Base-by-base conservation (phyloP, 768 basidiomycete genomes). In the Cystobasidium ongulense region DNA sequence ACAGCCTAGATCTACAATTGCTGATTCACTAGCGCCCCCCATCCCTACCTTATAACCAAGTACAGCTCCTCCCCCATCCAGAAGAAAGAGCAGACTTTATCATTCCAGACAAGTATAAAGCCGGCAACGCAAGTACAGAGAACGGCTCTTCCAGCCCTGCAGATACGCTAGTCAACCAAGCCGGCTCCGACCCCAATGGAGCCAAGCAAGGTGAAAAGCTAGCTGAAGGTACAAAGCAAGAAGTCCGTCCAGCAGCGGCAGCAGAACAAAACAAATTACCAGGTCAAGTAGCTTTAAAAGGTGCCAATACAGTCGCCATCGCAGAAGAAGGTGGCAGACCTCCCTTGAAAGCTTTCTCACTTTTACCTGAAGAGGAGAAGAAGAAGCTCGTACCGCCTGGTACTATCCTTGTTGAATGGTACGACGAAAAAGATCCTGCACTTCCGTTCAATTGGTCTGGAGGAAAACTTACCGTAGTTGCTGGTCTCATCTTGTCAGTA, bases 361-460 rank as follows among this genome's bases (percentile, higher is more conserved):
- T 59, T 10, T 15, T 59, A 8, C 3, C 57, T 13, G 11, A 11
- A 59, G 29, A 59, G 29, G 63, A 64, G 25, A 43, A 43, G 36
- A 64, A 41, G 36, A 64, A 41, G 21, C 38, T 64, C 35, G n/a
- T 64, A 4, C 63, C 63, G 11, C 41, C 63, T 27, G 63, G 41
- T 5, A 64, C 36, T 23, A 64, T 64, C 29, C 63, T 64, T 21
- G 63, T 64, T 2, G 63, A 64, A 21, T 64, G 63, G 63, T 64
- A 59, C 21, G 33, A 35, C 21, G 57, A 59, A 13, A 59, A 27
- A 1, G 57, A 59, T 59, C 57, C 57, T 27, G 57, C 57, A 7
- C 57, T 29, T 4, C 57, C 57, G 15, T 59, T 27, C 29, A 59
- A 59, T 35, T 59, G 57, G 57, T 29, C 29, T 10, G 23, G 13